These are phyloP conservation scores for Termitomyces titanicus DNA, from an alignment of 768 basidiomycete species.

Conservation along the genomic window DNA sequence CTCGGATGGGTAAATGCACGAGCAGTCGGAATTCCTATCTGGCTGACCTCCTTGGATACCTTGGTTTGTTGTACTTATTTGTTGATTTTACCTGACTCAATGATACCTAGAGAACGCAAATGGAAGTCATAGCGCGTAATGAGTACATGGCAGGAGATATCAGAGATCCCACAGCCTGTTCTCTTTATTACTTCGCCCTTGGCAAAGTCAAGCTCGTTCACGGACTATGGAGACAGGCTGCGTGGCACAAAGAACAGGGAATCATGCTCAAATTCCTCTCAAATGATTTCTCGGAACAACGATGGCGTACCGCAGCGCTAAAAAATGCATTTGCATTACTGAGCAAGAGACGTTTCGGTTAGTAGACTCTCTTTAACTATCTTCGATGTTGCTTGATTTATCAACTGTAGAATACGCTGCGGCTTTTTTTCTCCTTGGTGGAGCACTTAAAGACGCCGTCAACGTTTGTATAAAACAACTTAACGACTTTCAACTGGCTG, in stretches of 20 bases:
- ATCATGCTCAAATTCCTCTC: slow-evolving; percentile 89
- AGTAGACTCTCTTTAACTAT: slow-evolving; percentile 21
- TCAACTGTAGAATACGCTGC: slow-evolving; percentile 83
- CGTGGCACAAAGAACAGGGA: slow-evolving; percentile 87
- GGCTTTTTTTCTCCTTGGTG: slow-evolving; percentile 93
- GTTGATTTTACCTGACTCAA: background rate
- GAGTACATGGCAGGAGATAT: slow-evolving; percentile 86
- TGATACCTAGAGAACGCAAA: slow-evolving; percentile 59
- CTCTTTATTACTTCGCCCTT: slow-evolving; percentile 91
- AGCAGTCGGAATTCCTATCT: slow-evolving; percentile 82
- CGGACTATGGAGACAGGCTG: slow-evolving; percentile 93
- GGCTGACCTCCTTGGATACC: slow-evolving; percentile 76
- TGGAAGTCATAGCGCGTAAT: slow-evolving; percentile 88
- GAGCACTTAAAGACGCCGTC: slow-evolving; percentile 85
- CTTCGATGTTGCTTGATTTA: background rate
- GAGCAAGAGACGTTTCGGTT: slow-evolving; percentile 89
- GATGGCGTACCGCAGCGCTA: slow-evolving; percentile 90
- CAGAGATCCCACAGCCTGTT: slow-evolving; percentile 87
- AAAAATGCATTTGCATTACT: slow-evolving; percentile 96
- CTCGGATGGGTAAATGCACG: slow-evolving; percentile 90
- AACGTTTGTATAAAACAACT: slow-evolving; percentile 87
- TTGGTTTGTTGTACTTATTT: slow-evolving; percentile 50
- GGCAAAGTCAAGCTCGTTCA: slow-evolving; percentile 91
- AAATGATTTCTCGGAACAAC: slow-evolving; percentile 80
- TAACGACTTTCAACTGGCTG: slow-evolving; percentile 85